phyloP scores from a whole-genome alignment of 2,329 filamentous ascomycete genomes.

The Xylaria sp. region DNA sequence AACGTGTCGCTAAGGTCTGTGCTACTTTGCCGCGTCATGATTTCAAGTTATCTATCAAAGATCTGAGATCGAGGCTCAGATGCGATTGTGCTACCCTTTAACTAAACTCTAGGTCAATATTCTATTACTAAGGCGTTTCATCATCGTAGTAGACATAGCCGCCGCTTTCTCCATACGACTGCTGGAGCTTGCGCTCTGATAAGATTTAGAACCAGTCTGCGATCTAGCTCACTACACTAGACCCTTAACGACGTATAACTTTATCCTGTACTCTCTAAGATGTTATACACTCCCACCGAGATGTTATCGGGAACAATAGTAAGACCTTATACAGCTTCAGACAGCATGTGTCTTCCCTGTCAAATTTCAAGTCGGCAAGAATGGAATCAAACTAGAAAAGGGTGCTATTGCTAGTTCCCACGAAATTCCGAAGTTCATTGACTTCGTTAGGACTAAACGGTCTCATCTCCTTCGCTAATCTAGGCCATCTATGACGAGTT shows the following conservation, averaged over 20 bases:
- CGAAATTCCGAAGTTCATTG: not conserved
- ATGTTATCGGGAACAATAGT: constrained; percentile 28
- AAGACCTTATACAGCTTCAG: constrained; percentile 15
- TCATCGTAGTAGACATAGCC: no score
- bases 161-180: no score
- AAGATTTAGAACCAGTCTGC: not conserved
- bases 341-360: constrained; percentile 17
- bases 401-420: not conserved
- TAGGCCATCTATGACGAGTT: constrained; percentile 1
- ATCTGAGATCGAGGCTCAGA: not conserved
- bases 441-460: not conserved
- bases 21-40: constrained; percentile 14
- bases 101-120: no score
- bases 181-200: no score
- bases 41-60: not conserved
- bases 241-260: not conserved
- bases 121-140: no score
- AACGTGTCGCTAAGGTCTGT: constrained; percentile 10
- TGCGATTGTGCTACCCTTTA: no score
- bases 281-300: constrained; percentile 15
- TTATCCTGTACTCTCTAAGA: constrained; percentile 20
- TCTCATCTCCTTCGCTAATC: not conserved
- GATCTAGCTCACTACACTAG: not conserved
- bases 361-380: constrained; percentile 16
- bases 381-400: constrained; percentile 16